Evolutionary conservation across 2,329 filamentous ascomycete species (phyloP), one percentile per base, ranked within the genome.

Genomic region (Calycina marina): DNA sequence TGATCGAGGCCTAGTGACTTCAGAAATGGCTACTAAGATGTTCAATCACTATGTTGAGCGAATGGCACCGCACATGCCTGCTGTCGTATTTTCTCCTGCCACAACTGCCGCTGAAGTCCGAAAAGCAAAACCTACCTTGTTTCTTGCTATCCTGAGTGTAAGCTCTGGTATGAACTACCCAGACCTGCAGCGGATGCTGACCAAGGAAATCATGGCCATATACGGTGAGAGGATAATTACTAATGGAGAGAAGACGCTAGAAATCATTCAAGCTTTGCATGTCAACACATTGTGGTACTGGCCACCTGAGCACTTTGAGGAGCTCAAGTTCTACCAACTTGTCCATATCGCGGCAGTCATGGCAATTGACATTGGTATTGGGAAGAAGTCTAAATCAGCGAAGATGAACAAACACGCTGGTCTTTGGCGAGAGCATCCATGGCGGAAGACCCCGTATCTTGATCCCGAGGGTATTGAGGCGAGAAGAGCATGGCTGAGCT

Each of bases 141-240:
- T 84, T 46, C 61, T 81, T n/a, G 64, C 78, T 17, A 61, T 84
- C 45, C 69, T 85, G 55, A 46, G 45, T 40, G 69, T 76, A 0
- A 72, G 70, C 6, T 67, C 76, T 4, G 66, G 73, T 4, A 69
- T 69, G 6, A 59, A 61, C 13, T 62, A 65, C 14, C 51, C 51
- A 45, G 40, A 47, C 4, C 42, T 67, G 4, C 60, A 62, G 24
- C 52, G 51, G 5, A 44, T 48, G 15, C 51, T 68, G 22, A 63
- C 63, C 32, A 57, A 57, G 24, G 63, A 68, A 41, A 50, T 67
- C 22, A 54, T 67, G 37, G 56, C 54, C 27, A 52, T 59, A 14
- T 66, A 63, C 46, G 60, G 63, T 5, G 58, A 62, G 11, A 53
- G 56, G 20, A 62, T 62, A 37, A 56, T 67, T 28, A 55, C 61